A percentile compares a stretch with the other conserved stretches of the same genome.
phyloP scores from a whole-genome alignment of 2,329 filamentous ascomycete species.

The Arthrobotrys musiformis region DNA sequence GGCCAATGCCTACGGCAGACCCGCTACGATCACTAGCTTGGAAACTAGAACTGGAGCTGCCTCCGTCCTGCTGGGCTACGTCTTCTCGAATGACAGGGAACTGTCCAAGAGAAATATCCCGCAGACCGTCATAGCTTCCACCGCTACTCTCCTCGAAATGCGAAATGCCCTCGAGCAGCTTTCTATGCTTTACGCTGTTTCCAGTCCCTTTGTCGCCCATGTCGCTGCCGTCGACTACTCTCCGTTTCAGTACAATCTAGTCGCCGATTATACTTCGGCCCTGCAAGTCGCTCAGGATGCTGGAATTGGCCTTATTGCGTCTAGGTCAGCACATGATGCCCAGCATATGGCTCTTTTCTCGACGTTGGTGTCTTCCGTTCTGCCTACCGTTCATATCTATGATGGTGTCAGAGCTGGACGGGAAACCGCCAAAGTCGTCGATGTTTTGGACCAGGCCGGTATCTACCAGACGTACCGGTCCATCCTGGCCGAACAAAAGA shows the following conservation, averaged over 20 bases:
- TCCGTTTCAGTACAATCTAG: slow-evolving; percentile 74
- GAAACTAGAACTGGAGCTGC: slow-evolving; percentile 91
- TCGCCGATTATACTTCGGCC: slow-evolving; percentile 85
- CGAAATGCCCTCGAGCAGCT: slow-evolving; percentile 90
- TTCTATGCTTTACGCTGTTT: slow-evolving; percentile 87
- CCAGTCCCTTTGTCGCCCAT: slow-evolving; percentile 92
- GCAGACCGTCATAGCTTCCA: slow-evolving; percentile 88
- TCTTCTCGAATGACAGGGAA: slow-evolving; percentile 97
- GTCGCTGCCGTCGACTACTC: slow-evolving; percentile 89
- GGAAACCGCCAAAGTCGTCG: slow-evolving; percentile 83
- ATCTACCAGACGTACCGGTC: slow-evolving; percentile 76
- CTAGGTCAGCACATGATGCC: slow-evolving; percentile 85
- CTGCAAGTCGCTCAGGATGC: slow-evolving; percentile 87
- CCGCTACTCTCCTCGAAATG: slow-evolving; percentile 81
- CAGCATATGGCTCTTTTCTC: slow-evolving; percentile 96
- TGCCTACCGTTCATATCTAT: slow-evolving; percentile 88
- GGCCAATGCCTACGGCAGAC: slow-evolving; percentile 72
- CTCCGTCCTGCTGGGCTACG: slow-evolving; percentile 90
- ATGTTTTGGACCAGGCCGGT: slow-evolving; percentile 78
- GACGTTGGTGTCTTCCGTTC: slow-evolving; percentile 78
- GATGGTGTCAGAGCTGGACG: slow-evolving; percentile 85
- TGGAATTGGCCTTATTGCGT: slow-evolving; percentile 85
- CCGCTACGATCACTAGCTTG: slow-evolving; percentile 78
- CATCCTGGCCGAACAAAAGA: slow-evolving; percentile 71
- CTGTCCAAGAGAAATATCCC: slow-evolving; percentile 89